phyloP scores from a whole-genome alignment of 169 alveolate genomes.

The Plasmodium adleri region DNA sequence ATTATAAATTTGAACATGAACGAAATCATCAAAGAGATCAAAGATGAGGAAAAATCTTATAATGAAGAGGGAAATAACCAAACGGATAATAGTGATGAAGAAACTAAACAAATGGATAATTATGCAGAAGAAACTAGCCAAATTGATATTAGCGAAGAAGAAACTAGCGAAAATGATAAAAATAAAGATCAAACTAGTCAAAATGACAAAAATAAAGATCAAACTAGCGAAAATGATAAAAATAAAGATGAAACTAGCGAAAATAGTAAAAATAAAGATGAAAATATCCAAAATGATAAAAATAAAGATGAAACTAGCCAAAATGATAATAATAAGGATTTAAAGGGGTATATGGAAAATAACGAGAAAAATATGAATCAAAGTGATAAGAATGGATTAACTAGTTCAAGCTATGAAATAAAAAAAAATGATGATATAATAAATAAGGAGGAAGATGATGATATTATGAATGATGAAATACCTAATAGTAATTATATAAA shows the following conservation, averaged over 20 bases:
- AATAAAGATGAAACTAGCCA: neutral
- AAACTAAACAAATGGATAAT: neutral
- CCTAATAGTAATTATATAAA: neutral
- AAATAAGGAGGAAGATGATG: neutral
- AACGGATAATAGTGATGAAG: neutral
- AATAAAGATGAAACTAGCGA: neutral
- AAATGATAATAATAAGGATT: neutral
- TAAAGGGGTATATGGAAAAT: neutral
- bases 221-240: neutral
- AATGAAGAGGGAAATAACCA: neutral
- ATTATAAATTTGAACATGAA: neutral
- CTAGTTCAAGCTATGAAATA: neutral
- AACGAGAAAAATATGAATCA: neutral
- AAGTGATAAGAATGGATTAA: neutral
- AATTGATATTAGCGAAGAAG: constrained; percentile 2
- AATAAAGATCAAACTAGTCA: neutral
- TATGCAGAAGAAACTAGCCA: neutral
- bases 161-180: neutral
- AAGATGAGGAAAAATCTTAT: constrained; percentile 11
- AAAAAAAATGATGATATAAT: neutral
- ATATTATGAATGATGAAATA: neutral
- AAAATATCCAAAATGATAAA: neutral
- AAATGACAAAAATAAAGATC: neutral
- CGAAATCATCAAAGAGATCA: neutral
- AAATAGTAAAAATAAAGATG: neutral